Evolutionary conservation across 495 filamentous ascomycete genomes (phyloP).

Genomic region (Gamarada debralockiae): DNA sequence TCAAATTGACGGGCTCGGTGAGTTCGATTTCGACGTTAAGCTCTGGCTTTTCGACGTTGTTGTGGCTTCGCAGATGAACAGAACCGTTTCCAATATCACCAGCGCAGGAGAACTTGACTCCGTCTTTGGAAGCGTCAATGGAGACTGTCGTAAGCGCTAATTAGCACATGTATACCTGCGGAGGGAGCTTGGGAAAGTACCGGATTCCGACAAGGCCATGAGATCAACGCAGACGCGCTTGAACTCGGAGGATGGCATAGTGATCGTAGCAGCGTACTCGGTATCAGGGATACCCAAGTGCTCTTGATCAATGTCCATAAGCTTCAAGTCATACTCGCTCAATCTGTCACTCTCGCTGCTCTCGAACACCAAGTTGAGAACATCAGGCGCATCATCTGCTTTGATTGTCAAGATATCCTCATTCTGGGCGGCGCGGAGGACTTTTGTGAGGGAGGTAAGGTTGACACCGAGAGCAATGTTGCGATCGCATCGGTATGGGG

Average conservation of each 20-base stretch:
- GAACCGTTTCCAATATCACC: slow-evolving; percentile 96
- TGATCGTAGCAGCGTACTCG: slow-evolving; percentile 88
- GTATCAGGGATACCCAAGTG: slow-evolving; percentile 98
- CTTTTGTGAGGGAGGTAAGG: slow-evolving; percentile 92
- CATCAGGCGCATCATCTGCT: slow-evolving; percentile 94
- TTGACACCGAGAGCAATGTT: slow-evolving; percentile 99
- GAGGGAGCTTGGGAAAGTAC: slow-evolving; percentile 52
- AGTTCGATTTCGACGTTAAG: slow-evolving; percentile 85
- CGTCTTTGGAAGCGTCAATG: slow-evolving; percentile 96
- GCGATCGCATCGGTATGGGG: slow-evolving; percentile 96
- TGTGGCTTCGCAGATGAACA: slow-evolving; percentile 85
- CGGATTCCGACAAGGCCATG: slow-evolving; percentile 87
- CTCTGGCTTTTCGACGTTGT: slow-evolving; percentile 86
- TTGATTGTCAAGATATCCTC: slow-evolving; percentile 95
- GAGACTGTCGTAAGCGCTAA: slow-evolving; percentile 61
- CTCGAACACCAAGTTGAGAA: slow-evolving; percentile 94
- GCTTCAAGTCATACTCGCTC: slow-evolving; percentile 98
- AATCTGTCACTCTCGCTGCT: slow-evolving; percentile 82
- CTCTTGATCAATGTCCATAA: slow-evolving; percentile 99
- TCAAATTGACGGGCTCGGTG: slow-evolving; percentile 88
- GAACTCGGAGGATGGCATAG: slow-evolving; percentile 88
- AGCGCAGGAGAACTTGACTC: slow-evolving; percentile 89
- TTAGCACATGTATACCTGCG: neutral
- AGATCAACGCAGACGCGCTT: slow-evolving; percentile 92
- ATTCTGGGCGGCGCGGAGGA: slow-evolving; percentile 88